Evolutionary conservation across 2,329 filamentous ascomycete species (phyloP).

Genomic region (Calonectria hongkongensis): DNA sequence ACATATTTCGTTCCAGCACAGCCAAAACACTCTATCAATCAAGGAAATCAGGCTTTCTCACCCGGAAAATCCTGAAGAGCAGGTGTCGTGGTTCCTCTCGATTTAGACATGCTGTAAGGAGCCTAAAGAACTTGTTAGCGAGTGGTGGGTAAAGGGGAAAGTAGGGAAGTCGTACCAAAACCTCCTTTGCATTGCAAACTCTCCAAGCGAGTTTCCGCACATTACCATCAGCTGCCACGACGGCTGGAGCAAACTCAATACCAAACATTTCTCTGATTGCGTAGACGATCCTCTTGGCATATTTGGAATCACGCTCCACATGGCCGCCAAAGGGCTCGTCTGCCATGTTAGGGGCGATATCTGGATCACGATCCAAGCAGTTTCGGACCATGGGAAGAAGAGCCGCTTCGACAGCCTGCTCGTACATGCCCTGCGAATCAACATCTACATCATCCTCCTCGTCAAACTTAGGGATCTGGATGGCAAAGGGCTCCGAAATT

Average conservation of each 20-base stretch:
- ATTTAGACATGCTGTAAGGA: conserved; percentile 82
- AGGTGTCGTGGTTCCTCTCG: conserved; percentile 78
- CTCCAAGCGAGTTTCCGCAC: conserved; percentile 94
- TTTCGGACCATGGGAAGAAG: conserved; percentile 90
- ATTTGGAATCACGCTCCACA: conserved; percentile 92
- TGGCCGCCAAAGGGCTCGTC: conserved; percentile 90
- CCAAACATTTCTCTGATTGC: conserved; percentile 98
- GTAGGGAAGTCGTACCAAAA: conserved; percentile 79
- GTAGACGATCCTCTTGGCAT: conserved; percentile 91
- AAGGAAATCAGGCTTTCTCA: conserved; percentile 46
- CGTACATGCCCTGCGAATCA: conserved; percentile 76
- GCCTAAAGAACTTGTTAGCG: conserved; percentile 68
- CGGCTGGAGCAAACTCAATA: conserved; percentile 93
- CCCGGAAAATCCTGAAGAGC: conserved; percentile 63
- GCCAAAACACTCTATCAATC: not conserved
- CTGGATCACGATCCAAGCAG: conserved; percentile 93
- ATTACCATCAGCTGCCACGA: conserved; percentile 93
- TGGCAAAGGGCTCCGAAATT: conserved; percentile 94
- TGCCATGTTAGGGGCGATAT: conserved; percentile 87
- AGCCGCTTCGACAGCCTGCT: conserved; percentile 82
- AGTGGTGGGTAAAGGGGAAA: not conserved
- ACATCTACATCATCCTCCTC: conserved; percentile 82
- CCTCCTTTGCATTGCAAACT: conserved; percentile 96
- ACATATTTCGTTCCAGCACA: not conserved
- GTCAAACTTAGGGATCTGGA: conserved; percentile 87